Percentiles rank a stretch among this genome's conserved stretches.
phyloP scores from a whole-genome alignment of 2,329 filamentous ascomycete species.

The Fusarium luffae region DNA sequence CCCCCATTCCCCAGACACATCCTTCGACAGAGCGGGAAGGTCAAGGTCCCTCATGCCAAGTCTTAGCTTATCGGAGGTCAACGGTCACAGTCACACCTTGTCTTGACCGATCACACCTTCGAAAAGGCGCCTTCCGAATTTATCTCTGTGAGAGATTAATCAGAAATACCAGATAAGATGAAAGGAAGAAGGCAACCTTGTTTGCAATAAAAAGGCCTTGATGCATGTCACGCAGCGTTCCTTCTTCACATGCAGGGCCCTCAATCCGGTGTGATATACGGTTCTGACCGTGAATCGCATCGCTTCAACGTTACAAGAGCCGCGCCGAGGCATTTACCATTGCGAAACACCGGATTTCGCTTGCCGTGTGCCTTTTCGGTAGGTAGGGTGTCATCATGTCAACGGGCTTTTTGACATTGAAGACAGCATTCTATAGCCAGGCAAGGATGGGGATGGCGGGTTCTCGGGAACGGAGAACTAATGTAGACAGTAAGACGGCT shows the following conservation, averaged over 20 bases:
- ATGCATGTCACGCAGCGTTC: constrained; percentile 20
- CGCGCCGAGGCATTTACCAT: constrained; percentile 15
- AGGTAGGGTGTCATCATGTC: constrained; percentile 35
- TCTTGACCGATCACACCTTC: not conserved
- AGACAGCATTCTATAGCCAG: not conserved
- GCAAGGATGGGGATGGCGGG: constrained; percentile 30
- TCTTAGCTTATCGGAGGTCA: not conserved
- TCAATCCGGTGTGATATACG: constrained; percentile 14
- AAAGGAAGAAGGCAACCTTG: not conserved
- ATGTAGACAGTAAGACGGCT: not conserved
- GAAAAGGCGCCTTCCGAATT: constrained; percentile 2
- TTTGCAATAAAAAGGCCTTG: not conserved
- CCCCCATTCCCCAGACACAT: not conserved
- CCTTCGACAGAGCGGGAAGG: constrained; percentile 1
- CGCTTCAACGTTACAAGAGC: not conserved
- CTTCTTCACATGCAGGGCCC: constrained; percentile 21
- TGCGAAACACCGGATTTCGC: constrained; percentile 24
- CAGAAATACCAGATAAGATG: not conserved
- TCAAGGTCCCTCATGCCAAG: not conserved
- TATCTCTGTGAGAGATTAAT: constrained; percentile 11
- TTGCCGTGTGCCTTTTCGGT: not conserved
- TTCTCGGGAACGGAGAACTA: constrained; percentile 25
- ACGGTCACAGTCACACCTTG: constrained; percentile 16
- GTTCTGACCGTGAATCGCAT: not conserved
- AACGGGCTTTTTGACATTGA: constrained; percentile 3